Base-by-base conservation (phyloP, 2,329 filamentous ascomycete genomes). In the Nemania diffusa region DNA sequence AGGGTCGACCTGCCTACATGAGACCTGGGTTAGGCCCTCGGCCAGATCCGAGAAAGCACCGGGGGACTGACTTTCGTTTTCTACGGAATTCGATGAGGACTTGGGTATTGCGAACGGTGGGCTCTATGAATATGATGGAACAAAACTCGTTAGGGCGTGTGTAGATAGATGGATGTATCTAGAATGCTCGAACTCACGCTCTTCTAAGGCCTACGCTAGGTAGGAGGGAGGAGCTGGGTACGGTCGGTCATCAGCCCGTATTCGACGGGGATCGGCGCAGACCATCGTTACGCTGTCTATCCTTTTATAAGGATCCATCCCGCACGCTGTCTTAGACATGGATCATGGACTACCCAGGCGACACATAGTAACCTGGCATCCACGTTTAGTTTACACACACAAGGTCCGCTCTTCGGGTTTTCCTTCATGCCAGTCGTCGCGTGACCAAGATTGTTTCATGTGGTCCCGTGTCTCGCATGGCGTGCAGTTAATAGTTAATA, bases 281-380 rank as follows among this genome's bases (percentile, higher is more conserved):
- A 20, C 40, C 34, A 40, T 40, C 37, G 17, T 40, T 40, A 15
- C 37, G 37, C 17, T 40, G 37, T 40, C 17, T 15, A 5, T 40
- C n/a, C n/a, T n/a, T n/a, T n/a, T n/a, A n/a, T n/a, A n/a, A n/a
- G n/a, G n/a, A n/a, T n/a, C n/a, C n/a, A 15, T 58, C 20, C 27
- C 29, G 27, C 56, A n/a, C 48, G 42, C 32, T 46, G 55, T 57
- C 55, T 46, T 26, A 58, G 26, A 34, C 42, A 48, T 32, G 42
- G 56, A 44, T 44, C n/a, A 44, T 44, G 40, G 40, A 44, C 17
- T 44, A 20, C 17, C 40, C 20, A 8, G 32, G 17, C 17, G 8
- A 44, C 40, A 5, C n/a, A 2, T n/a, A 40, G 17, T 8, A 1
- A 5, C n/a, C n/a, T 44, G 20, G 40, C 17, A 44, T 8, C 17